Evolutionary conservation across 257 asterid species (phyloP).

Genomic region (Lavandula angustifolia): DNA sequence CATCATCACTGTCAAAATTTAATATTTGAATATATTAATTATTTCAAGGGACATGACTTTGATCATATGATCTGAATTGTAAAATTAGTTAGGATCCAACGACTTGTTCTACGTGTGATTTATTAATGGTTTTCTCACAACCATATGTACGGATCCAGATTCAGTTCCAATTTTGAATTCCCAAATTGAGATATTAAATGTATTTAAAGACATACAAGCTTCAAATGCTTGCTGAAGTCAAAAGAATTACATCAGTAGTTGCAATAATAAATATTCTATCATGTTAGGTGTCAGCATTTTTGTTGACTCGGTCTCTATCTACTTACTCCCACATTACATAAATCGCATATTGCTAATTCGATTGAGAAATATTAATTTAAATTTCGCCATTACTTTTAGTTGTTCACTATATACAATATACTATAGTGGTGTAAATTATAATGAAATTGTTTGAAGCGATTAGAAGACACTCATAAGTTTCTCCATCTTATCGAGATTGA

Average conservation of each 20-base stretch:
- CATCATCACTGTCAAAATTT: not conserved
- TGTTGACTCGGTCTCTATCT: constrained; percentile 44
- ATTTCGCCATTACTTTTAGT: not conserved
- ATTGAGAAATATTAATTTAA: not conserved
- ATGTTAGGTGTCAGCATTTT: constrained; percentile 32
- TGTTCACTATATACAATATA: not conserved
- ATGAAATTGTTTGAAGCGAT: no score
- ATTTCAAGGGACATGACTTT: no score
- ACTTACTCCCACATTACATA: not conserved
- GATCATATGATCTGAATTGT: not conserved
- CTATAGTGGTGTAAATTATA: no score
- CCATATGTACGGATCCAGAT: not conserved
- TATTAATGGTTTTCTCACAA: not conserved
- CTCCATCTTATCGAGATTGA: no score
- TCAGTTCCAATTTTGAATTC: constrained; percentile 23
- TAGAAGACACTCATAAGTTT: no score
- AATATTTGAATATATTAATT: no score
- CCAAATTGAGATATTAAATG: constrained; percentile 4
- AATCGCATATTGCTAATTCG: not conserved
- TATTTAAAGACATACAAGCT: not conserved
- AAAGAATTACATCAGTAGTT: constrained; percentile 29
- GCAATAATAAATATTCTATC: constrained; percentile 27
- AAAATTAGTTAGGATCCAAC: constrained; percentile 22
- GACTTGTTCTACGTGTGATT: constrained; percentile 21
- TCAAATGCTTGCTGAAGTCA: constrained; percentile 37